Evolutionary conservation across 2,329 filamentous ascomycete genomes (phyloP).

Genomic region (Colletotrichum scovillei): DNA sequence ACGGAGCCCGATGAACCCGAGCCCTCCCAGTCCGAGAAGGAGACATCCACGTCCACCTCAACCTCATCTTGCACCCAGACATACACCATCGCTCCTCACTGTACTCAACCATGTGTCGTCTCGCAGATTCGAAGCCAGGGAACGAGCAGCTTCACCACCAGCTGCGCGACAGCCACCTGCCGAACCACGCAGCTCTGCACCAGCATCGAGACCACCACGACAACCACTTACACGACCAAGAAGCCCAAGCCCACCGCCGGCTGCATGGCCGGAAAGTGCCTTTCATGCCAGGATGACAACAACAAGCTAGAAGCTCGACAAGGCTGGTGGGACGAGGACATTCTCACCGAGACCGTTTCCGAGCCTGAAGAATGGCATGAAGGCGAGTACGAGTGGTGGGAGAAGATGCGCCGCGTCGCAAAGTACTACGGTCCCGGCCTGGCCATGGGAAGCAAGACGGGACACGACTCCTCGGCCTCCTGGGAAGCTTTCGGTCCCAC

Average conservation of each 20-base stretch:
- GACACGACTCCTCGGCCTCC: conserved; percentile 14
- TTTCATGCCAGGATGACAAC: background rate
- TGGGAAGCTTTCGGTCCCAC: conserved; percentile 4
- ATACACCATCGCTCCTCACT: conserved; percentile 33
- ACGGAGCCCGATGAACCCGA: conserved; percentile 20
- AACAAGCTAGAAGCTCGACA: background rate
- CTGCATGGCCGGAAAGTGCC: conserved; percentile 26
- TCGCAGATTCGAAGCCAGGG: conserved; percentile 9
- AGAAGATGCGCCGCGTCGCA: conserved; percentile 29
- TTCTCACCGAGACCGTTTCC: conserved; percentile 12
- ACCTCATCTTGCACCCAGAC: conserved; percentile 23
- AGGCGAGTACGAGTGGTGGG: conserved; percentile 31
- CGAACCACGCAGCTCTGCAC: conserved; percentile 29
- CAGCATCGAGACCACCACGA: conserved; percentile 19
- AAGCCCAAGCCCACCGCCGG: background rate
- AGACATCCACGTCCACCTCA: background rate
- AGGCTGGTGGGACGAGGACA: conserved; percentile 22
- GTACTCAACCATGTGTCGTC: conserved; percentile 33
- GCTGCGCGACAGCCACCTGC: conserved; percentile 28
- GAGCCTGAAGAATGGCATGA: conserved; percentile 20
- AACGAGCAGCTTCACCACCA: conserved; percentile 22
- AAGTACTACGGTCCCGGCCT: conserved; percentile 29
- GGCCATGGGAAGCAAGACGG: background rate
- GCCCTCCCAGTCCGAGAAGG: background rate
- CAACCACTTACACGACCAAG: conserved; percentile 25